A percentile compares a stretch with the other conserved stretches of the same genome.
Evolutionary conservation across 2,329 filamentous ascomycete species (phyloP).

Genomic region (Orbilia oligospora): DNA sequence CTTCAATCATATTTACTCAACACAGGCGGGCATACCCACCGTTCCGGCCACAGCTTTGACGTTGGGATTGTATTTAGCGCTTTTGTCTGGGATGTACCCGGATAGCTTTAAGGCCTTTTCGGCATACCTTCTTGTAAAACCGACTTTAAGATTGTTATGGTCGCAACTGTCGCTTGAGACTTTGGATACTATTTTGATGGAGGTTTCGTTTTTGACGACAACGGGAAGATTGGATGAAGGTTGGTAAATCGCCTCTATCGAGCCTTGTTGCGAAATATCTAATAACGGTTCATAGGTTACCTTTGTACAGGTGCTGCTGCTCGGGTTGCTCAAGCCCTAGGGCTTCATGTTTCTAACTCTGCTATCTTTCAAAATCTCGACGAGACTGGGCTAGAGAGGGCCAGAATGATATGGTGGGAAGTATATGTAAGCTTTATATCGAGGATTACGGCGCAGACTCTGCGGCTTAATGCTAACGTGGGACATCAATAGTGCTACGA

Average conservation of each 20-base stretch:
- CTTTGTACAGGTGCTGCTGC: conserved; percentile 43
- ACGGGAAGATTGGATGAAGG: conserved; percentile 58
- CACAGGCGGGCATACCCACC: conserved; percentile 25
- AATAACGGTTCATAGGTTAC: conserved; percentile 33
- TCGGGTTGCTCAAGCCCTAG: conserved; percentile 52
- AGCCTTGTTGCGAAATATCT: neutral
- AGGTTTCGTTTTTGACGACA: conserved; percentile 49
- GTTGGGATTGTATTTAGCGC: conserved; percentile 50
- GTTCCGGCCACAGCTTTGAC: conserved; percentile 44
- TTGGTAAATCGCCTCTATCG: neutral
- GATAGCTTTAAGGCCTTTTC: conserved; percentile 56
- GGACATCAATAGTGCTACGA: conserved; percentile 41
- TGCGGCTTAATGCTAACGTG: neutral
- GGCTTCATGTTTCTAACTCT: conserved; percentile 53
- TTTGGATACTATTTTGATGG: conserved; percentile 53
- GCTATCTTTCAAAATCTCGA: conserved; percentile 47
- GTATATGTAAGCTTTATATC: conserved; percentile 40
- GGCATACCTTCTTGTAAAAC: conserved; percentile 50
- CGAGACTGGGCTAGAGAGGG: conserved; percentile 40
- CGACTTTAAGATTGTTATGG: conserved; percentile 46
- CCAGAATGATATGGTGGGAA: conserved; percentile 58
- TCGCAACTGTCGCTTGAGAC: conserved; percentile 54
- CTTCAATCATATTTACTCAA: conserved; percentile 52
- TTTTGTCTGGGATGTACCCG: conserved; percentile 54
- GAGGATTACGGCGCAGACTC: neutral